phyloP scores from a whole-genome alignment of 257 asterid species.

The Hygrophila difformis region DNA sequence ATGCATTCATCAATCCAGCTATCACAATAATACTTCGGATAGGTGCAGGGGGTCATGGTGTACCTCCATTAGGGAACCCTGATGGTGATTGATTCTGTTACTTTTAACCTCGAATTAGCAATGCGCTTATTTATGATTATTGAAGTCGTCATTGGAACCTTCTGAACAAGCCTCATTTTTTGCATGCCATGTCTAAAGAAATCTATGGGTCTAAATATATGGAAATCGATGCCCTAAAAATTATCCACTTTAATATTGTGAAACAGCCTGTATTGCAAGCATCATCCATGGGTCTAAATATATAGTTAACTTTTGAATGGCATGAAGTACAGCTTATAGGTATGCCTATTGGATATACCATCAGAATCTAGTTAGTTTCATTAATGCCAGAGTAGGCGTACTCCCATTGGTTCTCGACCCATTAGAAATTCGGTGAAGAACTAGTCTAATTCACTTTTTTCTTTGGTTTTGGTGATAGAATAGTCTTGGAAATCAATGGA shows the following conservation, averaged over 20 bases:
- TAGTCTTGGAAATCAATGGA: too few relatives aligned
- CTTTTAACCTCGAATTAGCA: constrained; percentile 4
- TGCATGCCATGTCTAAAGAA: constrained; percentile 3
- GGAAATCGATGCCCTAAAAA: constrained; percentile 7
- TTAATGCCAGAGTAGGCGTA: too few relatives aligned
- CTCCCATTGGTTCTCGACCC: too few relatives aligned
- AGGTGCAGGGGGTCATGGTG: constrained; percentile 99
- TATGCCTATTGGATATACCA: too few relatives aligned
- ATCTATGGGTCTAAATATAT: too few relatives aligned
- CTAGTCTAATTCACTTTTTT: too few relatives aligned
- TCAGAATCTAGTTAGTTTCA: too few relatives aligned
- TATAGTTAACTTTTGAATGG: too few relatives aligned
- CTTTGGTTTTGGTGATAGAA: too few relatives aligned
- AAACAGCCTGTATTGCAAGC: constrained; percentile 1
- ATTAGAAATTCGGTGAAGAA: too few relatives aligned
- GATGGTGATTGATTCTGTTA: constrained; percentile 62
- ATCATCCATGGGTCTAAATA: constrained; percentile 1
- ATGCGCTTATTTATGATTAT: constrained; percentile 8
- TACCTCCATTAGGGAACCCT: constrained; percentile 97
- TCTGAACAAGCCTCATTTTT: constrained; percentile 9
- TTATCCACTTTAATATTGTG: not conserved
- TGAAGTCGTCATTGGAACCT: not conserved
- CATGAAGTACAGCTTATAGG: too few relatives aligned
- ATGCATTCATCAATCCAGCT: constrained; percentile 93
- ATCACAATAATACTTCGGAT: constrained; percentile 81